Percentiles rank a stretch among this genome's conserved stretches.
Evolutionary conservation across 768 basidiomycete genomes (phyloP).

Genomic region (Collybiopsis confluens): DNA sequence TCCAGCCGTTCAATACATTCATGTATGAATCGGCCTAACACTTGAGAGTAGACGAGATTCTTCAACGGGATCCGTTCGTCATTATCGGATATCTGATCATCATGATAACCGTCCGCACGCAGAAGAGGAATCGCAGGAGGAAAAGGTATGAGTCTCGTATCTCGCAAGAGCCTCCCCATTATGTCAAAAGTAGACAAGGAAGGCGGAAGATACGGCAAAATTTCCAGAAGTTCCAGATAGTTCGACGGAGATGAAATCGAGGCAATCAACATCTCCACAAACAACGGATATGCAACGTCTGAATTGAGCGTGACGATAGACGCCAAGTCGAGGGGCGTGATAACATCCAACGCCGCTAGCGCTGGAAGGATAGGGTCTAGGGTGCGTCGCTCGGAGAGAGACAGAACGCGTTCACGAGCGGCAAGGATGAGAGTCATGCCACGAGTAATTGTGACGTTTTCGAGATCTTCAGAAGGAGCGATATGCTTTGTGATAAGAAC

Average conservation of each 20-base stretch:
- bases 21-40: slow-evolving; percentile 68
- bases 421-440: slow-evolving; percentile 66
- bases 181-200: slow-evolving; percentile 72
- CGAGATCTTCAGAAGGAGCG: slow-evolving; percentile 48
- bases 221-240: slow-evolving; percentile 64
- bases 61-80: slow-evolving; percentile 21
- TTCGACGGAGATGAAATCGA: slow-evolving; percentile 33
- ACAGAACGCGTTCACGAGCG: slow-evolving; percentile 68
- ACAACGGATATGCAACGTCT: slow-evolving; percentile 62
- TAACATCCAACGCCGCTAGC: slow-evolving; percentile 42
- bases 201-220: slow-evolving; percentile 63
- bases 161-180: slow-evolving; percentile 62
- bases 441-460: slow-evolving; percentile 54
- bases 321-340: slow-evolving; percentile 65
- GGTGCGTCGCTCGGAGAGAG: slow-evolving; percentile 70
- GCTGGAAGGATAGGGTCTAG: slow-evolving; percentile 48
- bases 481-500: neutral
- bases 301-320: slow-evolving; percentile 67
- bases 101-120: slow-evolving; percentile 44
- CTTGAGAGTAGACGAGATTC: slow-evolving; percentile 59
- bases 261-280: slow-evolving; percentile 52
- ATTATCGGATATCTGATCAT: neutral
- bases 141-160: slow-evolving; percentile 42
- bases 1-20: slow-evolving; percentile 69
- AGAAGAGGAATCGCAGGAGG: slow-evolving; percentile 18